Evolutionary conservation across 116 monocot species (phyloP), one percentile per base, ranked within the genome.

Genomic region (Posidonia oceanica): DNA sequence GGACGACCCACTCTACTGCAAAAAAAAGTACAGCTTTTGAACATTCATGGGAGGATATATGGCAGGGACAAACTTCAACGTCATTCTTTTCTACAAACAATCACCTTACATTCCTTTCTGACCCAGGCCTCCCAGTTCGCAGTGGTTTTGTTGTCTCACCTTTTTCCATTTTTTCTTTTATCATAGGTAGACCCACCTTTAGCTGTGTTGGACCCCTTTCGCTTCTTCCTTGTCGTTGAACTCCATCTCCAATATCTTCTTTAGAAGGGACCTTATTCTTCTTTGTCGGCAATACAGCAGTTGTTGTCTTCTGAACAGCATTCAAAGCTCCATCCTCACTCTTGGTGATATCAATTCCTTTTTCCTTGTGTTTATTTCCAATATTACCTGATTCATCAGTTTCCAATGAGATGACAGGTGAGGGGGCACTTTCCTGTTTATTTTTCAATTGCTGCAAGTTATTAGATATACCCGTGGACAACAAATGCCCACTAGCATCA

Each of bases 61-160:
- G 29, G 29, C 29, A 29, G 29, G 29, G 29, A 29, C 29, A 29
- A 29, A 29, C 29, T 29, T 29, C 29, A 0, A 29, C 29, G 8
- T 48, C 48, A 48, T 10, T 10, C 12, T 7, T 40, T 17, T 17
- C 8, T 41, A 66, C 14, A 68, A 42, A 36, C 37, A 4, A 5
- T 23, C 39, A 96, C 96, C 96, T 91, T 80, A 90, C 94, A 54
- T 21, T 80, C 70, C 81, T 85, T 37, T 96, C 91, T 52, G 75
- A 72, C 71, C 59, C 62, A 77, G 78, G 81, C 66, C 78, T 79
- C 62, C 91, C 87, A 64, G 68, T 87, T 79, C 87, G 91, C 15
- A 82, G 51, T 67, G 80, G 83, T 68, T 83, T 91, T 42, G 74
- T 67, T 11, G 72, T 72, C 20, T 88, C 86, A 10, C 42, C 18